Conservation (phyloP, 148 eudicot species). For the Pouteria glomerata region DNA sequence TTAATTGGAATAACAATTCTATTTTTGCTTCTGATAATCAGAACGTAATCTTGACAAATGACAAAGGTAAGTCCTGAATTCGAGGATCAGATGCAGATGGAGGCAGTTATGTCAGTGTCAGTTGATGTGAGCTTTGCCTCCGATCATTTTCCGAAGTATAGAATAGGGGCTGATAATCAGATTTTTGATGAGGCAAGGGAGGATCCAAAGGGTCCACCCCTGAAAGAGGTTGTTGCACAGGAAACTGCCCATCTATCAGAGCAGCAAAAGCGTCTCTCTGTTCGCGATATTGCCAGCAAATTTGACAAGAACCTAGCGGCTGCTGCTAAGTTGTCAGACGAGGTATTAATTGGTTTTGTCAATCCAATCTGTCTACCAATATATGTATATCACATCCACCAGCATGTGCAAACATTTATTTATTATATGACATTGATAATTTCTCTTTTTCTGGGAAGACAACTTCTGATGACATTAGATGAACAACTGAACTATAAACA, state of each 20-base stretch:
- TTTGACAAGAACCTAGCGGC: constrained; percentile 91
- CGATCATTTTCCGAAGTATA: constrained; percentile 77
- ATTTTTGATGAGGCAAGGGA: constrained; percentile 67
- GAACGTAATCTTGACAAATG: constrained; percentile 35
- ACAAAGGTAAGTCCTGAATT: constrained; percentile 90
- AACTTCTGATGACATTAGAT: too few species aligned
- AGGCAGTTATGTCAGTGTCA: constrained; percentile 58
- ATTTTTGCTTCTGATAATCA: constrained; percentile 13
- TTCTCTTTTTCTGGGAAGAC: too few species aligned
- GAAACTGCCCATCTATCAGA: constrained; percentile 70
- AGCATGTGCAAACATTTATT: neutral
- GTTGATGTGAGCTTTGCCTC: constrained; percentile 80
- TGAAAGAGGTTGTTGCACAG: constrained; percentile 72
- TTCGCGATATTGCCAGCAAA: constrained; percentile 89
- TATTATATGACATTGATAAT: too few species aligned
- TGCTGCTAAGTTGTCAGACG: constrained; percentile 79
- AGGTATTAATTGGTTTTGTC: constrained; percentile 36
- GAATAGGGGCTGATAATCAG: constrained; percentile 83
- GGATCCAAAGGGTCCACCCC: constrained; percentile 58
- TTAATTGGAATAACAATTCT: neutral
- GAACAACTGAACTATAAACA: too few species aligned
- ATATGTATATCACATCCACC: neutral
- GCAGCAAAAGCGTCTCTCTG: constrained; percentile 90
- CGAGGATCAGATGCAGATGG: constrained; percentile 45
- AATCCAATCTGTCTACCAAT: neutral